Conservation (phyloP, 2,329 filamentous ascomycete species). For the Teratosphaeria epicoccoides region DNA sequence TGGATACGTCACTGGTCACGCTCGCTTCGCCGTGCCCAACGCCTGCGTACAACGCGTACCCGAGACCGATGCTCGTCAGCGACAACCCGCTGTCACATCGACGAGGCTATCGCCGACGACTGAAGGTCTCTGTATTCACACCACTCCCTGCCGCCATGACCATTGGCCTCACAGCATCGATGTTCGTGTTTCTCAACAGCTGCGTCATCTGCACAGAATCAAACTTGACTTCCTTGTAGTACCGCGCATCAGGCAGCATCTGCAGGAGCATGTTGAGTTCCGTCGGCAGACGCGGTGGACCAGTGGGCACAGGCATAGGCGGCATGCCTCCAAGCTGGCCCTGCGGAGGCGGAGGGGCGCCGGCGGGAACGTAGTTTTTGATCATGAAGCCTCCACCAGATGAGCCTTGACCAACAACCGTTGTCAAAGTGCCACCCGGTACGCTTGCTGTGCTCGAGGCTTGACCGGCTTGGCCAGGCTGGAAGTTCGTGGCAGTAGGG, state of each 20-base stretch:
- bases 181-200: constrained; percentile 56
- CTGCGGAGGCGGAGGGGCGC: background rate
- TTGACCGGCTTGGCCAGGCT: constrained; percentile 24
- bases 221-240: constrained; percentile 62
- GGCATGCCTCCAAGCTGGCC: constrained; percentile 1
- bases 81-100: background rate
- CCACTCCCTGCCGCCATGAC: constrained; percentile 5
- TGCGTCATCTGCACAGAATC: constrained; percentile 61
- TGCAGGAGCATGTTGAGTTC: constrained; percentile 60
- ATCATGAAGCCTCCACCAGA: constrained; percentile 22
- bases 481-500: background rate
- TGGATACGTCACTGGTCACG: background rate
- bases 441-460: constrained; percentile 4
- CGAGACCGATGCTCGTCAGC: background rate
- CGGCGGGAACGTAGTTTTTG: constrained; percentile 20
- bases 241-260: constrained; percentile 62
- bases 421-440: constrained; percentile 5
- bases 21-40: background rate
- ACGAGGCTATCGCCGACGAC: background rate
- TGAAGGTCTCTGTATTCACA: background rate
- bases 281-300: constrained; percentile 57
- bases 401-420: constrained; percentile 8
- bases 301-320: constrained; percentile 17
- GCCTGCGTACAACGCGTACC: background rate
- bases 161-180: constrained; percentile 26